Conservation (phyloP, 2,329 filamentous ascomycete genomes). For the Aspergillus oerlinghausenensis region DNA sequence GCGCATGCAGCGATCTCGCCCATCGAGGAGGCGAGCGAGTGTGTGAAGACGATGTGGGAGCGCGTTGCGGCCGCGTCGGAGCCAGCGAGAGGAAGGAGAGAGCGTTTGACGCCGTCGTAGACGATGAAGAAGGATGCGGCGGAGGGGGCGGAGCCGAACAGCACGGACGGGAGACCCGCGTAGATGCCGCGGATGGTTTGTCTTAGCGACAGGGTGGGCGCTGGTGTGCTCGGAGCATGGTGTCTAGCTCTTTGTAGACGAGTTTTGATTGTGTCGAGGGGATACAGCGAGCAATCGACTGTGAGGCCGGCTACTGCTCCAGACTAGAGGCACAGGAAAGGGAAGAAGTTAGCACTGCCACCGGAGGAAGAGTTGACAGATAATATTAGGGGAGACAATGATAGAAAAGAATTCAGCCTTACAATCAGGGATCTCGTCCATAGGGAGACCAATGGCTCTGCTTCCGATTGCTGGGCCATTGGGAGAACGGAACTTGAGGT, state of each 20-base stretch:
- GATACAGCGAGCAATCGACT: slow-evolving; percentile 93
- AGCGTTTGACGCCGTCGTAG: slow-evolving; percentile 71
- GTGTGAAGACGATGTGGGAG: slow-evolving; percentile 45
- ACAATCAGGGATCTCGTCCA: slow-evolving; percentile 43
- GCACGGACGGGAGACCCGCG: slow-evolving; percentile 80
- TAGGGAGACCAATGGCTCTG: slow-evolving; percentile 34
- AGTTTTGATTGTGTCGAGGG: slow-evolving; percentile 97
- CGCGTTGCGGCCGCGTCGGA: slow-evolving; percentile 24
- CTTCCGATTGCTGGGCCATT: slow-evolving; percentile 28
- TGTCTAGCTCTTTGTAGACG: slow-evolving; percentile 65
- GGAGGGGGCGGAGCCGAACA: slow-evolving; percentile 87
- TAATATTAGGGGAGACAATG: neutral
- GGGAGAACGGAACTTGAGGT: neutral
- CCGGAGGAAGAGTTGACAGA: slow-evolving; percentile 1
- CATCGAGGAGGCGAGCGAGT: slow-evolving; percentile 80
- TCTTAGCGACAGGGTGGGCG: slow-evolving; percentile 65
- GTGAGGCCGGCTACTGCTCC: slow-evolving; percentile 91
- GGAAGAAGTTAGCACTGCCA: slow-evolving; percentile 1
- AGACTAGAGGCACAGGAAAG: slow-evolving; percentile 49
- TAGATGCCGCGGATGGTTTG: slow-evolving; percentile 93
- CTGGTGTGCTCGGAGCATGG: slow-evolving; percentile 59
- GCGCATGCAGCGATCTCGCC: slow-evolving; percentile 92
- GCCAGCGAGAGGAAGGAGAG: slow-evolving; percentile 36
- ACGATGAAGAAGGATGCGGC: slow-evolving; percentile 97
- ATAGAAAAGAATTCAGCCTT: slow-evolving; percentile 10